phyloP scores from a whole-genome alignment of 257 asterid species.

The Agastache rugosa region DNA sequence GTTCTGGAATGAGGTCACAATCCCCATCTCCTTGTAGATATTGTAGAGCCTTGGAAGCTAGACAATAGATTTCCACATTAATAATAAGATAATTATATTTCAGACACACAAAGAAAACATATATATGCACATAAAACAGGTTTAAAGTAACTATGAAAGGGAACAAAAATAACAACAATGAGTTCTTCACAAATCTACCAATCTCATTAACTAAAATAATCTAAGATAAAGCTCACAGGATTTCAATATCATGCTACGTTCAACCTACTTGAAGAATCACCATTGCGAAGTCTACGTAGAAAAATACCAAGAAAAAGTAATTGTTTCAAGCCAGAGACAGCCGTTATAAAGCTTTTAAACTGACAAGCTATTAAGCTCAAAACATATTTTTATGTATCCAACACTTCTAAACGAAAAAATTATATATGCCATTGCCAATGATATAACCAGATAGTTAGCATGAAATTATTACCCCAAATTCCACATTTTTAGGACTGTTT shows the following conservation, averaged over 20 bases:
- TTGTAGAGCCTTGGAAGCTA: conserved; percentile 99
- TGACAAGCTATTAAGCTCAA: conserved; percentile 11
- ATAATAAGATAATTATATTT: conserved; percentile 34
- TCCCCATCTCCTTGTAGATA: conserved; percentile 97
- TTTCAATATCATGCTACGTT: too few species aligned
- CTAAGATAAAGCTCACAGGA: too few species aligned
- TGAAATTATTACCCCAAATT: neutral
- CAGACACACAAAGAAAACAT: neutral
- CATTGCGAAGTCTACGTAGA: too few species aligned
- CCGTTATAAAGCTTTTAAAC: neutral
- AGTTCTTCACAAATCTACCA: neutral
- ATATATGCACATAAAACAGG: conserved; percentile 5
- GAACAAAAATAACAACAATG: neutral
- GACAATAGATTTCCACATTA: conserved; percentile 35
- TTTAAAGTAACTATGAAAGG: neutral
- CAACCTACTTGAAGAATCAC: too few species aligned
- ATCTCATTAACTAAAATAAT: neutral
- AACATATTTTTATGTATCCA: too few species aligned
- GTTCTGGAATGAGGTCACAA: conserved; percentile 96
- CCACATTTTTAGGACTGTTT: neutral
- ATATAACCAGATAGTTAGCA: neutral
- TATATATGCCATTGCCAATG: neutral
- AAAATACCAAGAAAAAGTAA: neutral
- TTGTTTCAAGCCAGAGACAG: neutral
- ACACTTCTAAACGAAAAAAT: neutral